Percentiles rank a stretch among this genome's conserved stretches.
Evolutionary conservation across 768 basidiomycete genomes (phyloP).

Genomic region (Cystofilobasidium macerans): DNA sequence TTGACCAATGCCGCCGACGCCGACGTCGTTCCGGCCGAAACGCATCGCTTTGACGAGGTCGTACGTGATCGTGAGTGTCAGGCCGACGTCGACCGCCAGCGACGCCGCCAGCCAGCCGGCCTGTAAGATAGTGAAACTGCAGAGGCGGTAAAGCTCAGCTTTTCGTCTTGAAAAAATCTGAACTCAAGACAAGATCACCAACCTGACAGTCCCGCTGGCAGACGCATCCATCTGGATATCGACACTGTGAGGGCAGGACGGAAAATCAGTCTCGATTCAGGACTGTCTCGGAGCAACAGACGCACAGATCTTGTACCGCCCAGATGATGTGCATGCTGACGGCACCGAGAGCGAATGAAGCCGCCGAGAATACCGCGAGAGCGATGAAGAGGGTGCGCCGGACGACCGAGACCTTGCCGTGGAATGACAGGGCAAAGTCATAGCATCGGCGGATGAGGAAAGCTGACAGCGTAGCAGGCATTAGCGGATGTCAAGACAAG

Average conservation of each 20-base stretch:
- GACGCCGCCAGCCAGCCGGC: not conserved
- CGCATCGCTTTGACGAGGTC: not conserved
- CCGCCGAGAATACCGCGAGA: not conserved
- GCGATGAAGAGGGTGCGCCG: not conserved
- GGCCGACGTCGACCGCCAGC: not conserved
- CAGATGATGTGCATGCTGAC: not conserved
- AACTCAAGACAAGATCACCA: too few species aligned
- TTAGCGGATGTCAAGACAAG: not conserved
- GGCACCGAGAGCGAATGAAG: not conserved
- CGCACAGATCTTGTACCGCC: not conserved
- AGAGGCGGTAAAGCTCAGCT: too few species aligned
- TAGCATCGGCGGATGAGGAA: not conserved
- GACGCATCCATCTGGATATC: too few species aligned
- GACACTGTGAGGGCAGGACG: too few species aligned
- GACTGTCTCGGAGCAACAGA: too few species aligned
- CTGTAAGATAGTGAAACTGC: not conserved
- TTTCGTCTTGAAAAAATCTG: too few species aligned
- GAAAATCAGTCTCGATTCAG: too few species aligned
- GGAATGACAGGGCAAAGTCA: not conserved
- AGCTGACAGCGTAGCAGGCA: not conserved
- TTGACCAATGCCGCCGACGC: not conserved
- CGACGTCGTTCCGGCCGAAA: not conserved
- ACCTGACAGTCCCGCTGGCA: too few species aligned
- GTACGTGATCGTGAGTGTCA: not conserved
- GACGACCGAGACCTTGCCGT: not conserved